phyloP scores from a whole-genome alignment of 345 rosid species.

The Camelina laxa region DNA sequence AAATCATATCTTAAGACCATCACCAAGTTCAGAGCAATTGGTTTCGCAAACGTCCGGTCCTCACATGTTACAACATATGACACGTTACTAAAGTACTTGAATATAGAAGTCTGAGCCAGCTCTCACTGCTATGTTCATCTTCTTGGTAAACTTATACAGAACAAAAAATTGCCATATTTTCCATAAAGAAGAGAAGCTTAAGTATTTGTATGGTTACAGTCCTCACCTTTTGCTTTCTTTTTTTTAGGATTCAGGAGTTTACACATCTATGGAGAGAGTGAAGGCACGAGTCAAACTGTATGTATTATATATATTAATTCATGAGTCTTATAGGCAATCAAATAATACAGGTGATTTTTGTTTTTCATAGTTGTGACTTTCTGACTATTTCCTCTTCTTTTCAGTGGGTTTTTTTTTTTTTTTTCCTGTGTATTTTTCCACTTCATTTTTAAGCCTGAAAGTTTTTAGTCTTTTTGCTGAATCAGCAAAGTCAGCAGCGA shows the following conservation, averaged over 20 bases:
- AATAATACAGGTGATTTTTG: neutral
- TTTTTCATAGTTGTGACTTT: constrained; percentile 11
- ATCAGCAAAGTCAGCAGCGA: no score
- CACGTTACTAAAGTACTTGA: constrained; percentile 54
- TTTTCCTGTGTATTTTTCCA: neutral
- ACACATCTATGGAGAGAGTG: constrained; percentile 30
- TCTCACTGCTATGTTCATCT: constrained; percentile 33
- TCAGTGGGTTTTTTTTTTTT: constrained; percentile 16
- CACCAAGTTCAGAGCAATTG: constrained; percentile 81
- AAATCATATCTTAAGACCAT: constrained; percentile 68
- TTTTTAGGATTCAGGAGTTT: constrained; percentile 27
- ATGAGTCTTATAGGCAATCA: constrained; percentile 24
- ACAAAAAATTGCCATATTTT: neutral
- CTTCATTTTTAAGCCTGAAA: constrained; percentile 15
- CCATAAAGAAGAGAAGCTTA: neutral
- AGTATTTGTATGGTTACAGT: neutral
- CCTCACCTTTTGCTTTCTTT: constrained; percentile 1
- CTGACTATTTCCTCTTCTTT: constrained; percentile 11
- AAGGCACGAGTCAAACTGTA: constrained; percentile 34
- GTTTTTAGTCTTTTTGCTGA: constrained; percentile 11
- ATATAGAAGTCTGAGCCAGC: constrained; percentile 13
- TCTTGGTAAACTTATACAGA: constrained; percentile 30
- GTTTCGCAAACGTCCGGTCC: constrained; percentile 65
- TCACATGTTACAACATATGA: constrained; percentile 83
- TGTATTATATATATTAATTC: constrained; percentile 15